Evolutionary conservation across 805 yeast species (phyloP).

Genomic region (Spathaspora hagerdaliae): DNA sequence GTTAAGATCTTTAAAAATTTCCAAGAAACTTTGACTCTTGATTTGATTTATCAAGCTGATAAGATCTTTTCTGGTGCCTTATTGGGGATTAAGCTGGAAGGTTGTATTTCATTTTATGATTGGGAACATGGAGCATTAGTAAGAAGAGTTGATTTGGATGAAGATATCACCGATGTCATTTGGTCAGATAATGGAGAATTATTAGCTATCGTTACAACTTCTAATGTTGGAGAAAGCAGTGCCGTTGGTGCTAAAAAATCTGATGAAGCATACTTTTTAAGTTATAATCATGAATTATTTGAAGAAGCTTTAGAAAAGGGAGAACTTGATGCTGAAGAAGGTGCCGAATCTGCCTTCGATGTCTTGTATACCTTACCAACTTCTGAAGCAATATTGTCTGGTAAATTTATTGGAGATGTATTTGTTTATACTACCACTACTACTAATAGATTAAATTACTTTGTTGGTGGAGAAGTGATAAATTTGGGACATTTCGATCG

Average conservation of each 20-base stretch:
- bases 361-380: constrained; percentile 72
- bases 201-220: constrained; percentile 57
- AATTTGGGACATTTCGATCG: constrained; percentile 92
- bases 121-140: constrained; percentile 89
- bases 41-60: constrained; percentile 68
- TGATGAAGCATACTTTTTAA: constrained; percentile 74
- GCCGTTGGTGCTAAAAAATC: constrained; percentile 16
- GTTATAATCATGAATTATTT: constrained; percentile 66
- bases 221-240: constrained; percentile 19
- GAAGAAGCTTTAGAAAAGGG: constrained; percentile 58
- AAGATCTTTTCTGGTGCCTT: constrained; percentile 87
- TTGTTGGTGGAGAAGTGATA: constrained; percentile 91
- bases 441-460: constrained; percentile 79
- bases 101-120: constrained; percentile 83
- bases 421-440: constrained; percentile 85
- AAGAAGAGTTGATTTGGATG: constrained; percentile 78
- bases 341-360: constrained; percentile 82
- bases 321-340: constrained; percentile 71
- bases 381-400: constrained; percentile 74
- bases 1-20: constrained; percentile 80
- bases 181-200: constrained; percentile 96
- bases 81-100: constrained; percentile 79
- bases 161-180: constrained; percentile 69
- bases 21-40: constrained; percentile 67
- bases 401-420: constrained; percentile 97